Evolutionary conservation across 768 basidiomycete species (phyloP), one percentile per base, ranked within the genome.

Genomic region (Lactifluus subvellereus): DNA sequence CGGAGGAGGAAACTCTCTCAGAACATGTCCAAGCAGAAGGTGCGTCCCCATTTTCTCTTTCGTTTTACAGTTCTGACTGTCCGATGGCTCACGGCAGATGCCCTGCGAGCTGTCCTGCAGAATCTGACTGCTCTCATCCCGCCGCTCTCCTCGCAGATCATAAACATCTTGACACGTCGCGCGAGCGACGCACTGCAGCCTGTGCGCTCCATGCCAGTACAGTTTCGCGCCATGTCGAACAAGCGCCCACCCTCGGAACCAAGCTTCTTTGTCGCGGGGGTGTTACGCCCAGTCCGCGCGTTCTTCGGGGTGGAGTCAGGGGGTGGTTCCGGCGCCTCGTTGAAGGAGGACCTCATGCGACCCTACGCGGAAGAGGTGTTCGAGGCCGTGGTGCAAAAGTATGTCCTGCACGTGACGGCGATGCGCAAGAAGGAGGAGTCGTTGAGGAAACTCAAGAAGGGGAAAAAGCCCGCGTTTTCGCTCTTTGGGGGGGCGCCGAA

Each of bases 381-480:
- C 67, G 84, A 89, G 63, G 78, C 78, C 56, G 87, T 91, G 40
- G 80, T 83, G 27, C 85, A 86, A 69, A 83, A 83, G 86, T 87
- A 67, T 61, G 84, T 88, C 13, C 80, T 82, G 60, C 88, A 91
- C 70, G 78, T 98, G 27, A 79, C 85, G 10, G 83, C 84, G 0
- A 93, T 95, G 82, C 90, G 86, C 73, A 96, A 96, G 78, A 92
- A 92, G 8, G 94, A 98, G 66, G 94, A 94, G 71, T 88, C 91
- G 11, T 76, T 98, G 30, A 80, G 88, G 43, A 82, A 90, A 42
- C 79, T 96, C 68, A 94, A 94, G 71, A 96, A 91, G 72, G 88
- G 89, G 49, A 92, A 91, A 70, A 91, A 88, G 67, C 77, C 78
- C 0, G 78, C 85, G 0, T 89, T 92, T 72, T 91, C 91, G 4